Evolutionary conservation across 495 filamentous ascomycete genomes (phyloP), one percentile per base, ranked within the genome.

Genomic region (Hyaloscypha finlandica): DNA sequence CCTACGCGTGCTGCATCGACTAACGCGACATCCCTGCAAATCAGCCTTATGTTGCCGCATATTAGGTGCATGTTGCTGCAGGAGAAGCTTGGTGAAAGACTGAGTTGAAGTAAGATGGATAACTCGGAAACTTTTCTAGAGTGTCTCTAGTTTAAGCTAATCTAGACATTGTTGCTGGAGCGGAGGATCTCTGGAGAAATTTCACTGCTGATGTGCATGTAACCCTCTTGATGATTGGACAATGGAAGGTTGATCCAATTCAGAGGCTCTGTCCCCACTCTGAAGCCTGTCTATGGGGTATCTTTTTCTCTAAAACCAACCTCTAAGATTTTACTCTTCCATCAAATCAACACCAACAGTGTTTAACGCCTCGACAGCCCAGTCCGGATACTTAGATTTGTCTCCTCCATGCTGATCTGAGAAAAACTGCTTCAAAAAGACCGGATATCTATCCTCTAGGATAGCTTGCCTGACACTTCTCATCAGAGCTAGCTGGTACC

Each of bases 401-500:
- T 90, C 86, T 59, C 89, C 89, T 14, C 79, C 72, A 76, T 97
- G 92, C 60, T 92, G 77, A 51, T 85, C 83, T 2, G 68, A 77
- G 78, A 97, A 98, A 77, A 94, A 97, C 37, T 85, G 75, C 68
- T 79, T 87, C 59, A 97, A 67, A 73, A 96, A 98, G 6, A 79
- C 84, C 16, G 94, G 93, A 78, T 89, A 97, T 60, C 82, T 76
- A 75, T 96, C 93, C 58, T 90, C 90, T 11, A 97, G 75, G 72
- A 99, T 94, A 31, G 95, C 89, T 62, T 90, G 79, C 66, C 93
- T 83, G 2, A 86, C 88, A 52, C 81, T 78, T 14, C 81, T 79
- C 94, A 98, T 97, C 68, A 99, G 77, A 56, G 85, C 81, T 32
- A 99, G 82, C 69, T 96, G 85, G 73, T 94, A 96, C 74, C 92